These are phyloP conservation scores for Aristolochia contorta DNA, from an alignment of 164 flowering plant species.

Conservation along the genomic window DNA sequence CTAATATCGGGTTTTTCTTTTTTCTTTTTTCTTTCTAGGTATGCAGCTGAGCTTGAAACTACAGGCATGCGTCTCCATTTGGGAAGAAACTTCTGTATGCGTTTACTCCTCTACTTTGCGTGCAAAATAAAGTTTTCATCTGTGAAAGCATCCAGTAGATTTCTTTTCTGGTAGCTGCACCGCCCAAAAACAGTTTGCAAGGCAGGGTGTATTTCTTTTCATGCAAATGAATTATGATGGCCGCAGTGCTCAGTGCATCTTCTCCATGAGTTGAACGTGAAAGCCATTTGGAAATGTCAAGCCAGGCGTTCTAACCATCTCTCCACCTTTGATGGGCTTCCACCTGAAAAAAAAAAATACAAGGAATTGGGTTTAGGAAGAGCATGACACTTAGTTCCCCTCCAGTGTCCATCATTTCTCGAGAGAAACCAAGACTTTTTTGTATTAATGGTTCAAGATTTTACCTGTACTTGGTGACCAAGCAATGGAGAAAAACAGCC, in stretches of 20 bases:
- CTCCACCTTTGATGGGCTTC: slow-evolving; percentile 64
- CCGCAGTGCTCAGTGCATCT: slow-evolving; percentile 4
- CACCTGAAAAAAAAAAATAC: slow-evolving; percentile 36
- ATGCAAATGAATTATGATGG: too few relatives aligned
- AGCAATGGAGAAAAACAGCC: slow-evolving; percentile 30
- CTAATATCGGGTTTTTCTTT: too few relatives aligned
- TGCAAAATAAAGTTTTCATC: too few relatives aligned
- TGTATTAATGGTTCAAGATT: background rate
- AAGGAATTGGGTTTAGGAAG: background rate
- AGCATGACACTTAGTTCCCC: slow-evolving; percentile 6
- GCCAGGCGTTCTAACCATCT: slow-evolving; percentile 79
- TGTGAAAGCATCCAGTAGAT: too few relatives aligned
- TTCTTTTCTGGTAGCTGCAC: too few relatives aligned
- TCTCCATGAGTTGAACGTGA: slow-evolving; percentile 46
- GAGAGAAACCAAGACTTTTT: background rate
- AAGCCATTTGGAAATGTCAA: slow-evolving; percentile 78
- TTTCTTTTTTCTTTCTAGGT: too few relatives aligned
- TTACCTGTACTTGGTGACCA: slow-evolving; percentile 37
- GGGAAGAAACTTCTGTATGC: too few relatives aligned
- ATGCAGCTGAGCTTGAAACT: too few relatives aligned
- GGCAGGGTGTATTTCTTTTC: too few relatives aligned
- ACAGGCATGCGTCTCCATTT: too few relatives aligned
- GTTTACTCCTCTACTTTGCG: too few relatives aligned
- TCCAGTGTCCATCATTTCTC: background rate
- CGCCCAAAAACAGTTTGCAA: too few relatives aligned